Evolutionary conservation across 345 rosid genomes (phyloP), one percentile per base, ranked within the genome.

Genomic region (Lenwebbia sp.): DNA sequence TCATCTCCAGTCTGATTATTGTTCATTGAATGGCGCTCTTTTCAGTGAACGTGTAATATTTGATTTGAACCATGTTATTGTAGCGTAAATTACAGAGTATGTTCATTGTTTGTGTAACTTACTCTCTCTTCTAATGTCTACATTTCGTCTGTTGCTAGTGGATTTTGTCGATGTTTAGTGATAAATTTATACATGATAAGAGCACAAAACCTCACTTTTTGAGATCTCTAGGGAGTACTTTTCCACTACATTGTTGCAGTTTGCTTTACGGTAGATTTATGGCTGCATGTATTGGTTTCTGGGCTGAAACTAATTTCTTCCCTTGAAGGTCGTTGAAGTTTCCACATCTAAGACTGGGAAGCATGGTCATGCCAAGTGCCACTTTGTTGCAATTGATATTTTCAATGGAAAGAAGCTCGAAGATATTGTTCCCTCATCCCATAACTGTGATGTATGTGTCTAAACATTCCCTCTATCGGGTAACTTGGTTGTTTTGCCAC

Each of bases 331-430:
- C 14, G 89, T 87, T 51, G 89, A 87, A 53, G 89, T 87, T 54
- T 87, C 89, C 86, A 85, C 89, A 0, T 87, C 89, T 33, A 87
- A 87, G 84, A 87, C 89, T 37, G 89, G 89, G 54, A 87, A 87
- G 89, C 89, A 87, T 26, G 89, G 89, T 52, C 89, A 87, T 25
- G 89, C 89, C 37, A 87, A 84, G 87, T 87, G 86, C 25, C 89
- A 87, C 85, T 87, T 87, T 87, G 89, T 87, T 13, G 89, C 40
- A 26, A 87, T 87, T 40, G 89, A 87, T 30, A 87, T 87, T 84
- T 87, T 87, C 89, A 87, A 82, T 82, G 89, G 89, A 65, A 84
- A 87, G 86, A 87, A 87, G 85, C 86, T 87, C 25, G 89, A 84
- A 54, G 89, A 84, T 87, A 87, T 87, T 82, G 86, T 87, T 23